Percentiles rank a stretch among this genome's conserved stretches.
phyloP scores from a whole-genome alignment of 208 protist species.

The Angomonas deanei region DNA sequence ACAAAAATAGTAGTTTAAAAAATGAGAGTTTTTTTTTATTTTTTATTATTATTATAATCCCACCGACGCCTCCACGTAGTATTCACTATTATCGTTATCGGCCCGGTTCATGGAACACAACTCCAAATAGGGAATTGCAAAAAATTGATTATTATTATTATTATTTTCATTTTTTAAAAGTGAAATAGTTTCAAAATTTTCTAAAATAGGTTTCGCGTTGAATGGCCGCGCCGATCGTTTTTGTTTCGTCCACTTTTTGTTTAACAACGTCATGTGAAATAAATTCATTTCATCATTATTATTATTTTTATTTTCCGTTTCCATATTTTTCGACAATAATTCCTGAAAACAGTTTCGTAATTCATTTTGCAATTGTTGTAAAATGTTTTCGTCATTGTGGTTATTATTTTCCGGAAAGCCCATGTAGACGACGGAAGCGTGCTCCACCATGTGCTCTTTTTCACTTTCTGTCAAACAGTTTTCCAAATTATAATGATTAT shows the following conservation, averaged over 20 bases:
- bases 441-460: slow-evolving; percentile 14
- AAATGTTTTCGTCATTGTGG: not conserved
- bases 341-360: not conserved
- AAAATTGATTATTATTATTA: slow-evolving; percentile 4
- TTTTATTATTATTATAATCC: not conserved
- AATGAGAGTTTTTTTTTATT: not conserved
- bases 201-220: slow-evolving; percentile 30
- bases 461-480: not conserved
- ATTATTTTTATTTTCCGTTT: not conserved
- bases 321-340: not conserved
- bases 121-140: slow-evolving; percentile 12
- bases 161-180: not conserved
- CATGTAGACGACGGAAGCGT: slow-evolving; percentile 77
- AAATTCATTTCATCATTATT: slow-evolving; percentile 18
- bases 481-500: not conserved
- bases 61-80: too few species aligned
- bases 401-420: slow-evolving; percentile 27
- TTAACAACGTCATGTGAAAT: slow-evolving; percentile 77
- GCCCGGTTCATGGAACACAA: slow-evolving; percentile 11
- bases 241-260: slow-evolving; percentile 64
- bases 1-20: too few species aligned
- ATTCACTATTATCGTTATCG: not conserved
- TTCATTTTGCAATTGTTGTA: not conserved
- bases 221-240: slow-evolving; percentile 19
- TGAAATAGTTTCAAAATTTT: slow-evolving; percentile 8